phyloP scores from a whole-genome alignment of 2,329 filamentous ascomycete genomes.

The Chaetomiaceae sp. region DNA sequence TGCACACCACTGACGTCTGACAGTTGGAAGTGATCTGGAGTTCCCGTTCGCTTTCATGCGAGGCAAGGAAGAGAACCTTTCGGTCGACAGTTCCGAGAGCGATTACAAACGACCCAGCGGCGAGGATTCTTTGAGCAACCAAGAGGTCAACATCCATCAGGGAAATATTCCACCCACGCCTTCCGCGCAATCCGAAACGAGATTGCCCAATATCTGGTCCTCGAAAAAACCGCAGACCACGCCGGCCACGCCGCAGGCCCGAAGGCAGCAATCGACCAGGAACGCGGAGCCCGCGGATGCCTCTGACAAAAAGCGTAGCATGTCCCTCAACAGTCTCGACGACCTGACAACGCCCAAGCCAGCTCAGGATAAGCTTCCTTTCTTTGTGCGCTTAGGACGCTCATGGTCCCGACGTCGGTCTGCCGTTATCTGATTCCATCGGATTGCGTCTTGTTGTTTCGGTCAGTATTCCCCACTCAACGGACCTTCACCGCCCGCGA shows the following conservation, averaged over 20 bases:
- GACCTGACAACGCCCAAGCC: constrained; percentile 11
- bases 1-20: constrained; percentile 3
- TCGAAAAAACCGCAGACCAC: not conserved
- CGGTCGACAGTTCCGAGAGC: constrained; percentile 4
- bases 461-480: not conserved
- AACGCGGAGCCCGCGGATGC: not conserved
- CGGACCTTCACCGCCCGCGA: too few species aligned
- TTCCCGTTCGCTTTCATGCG: constrained; percentile 28
- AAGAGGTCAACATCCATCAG: not conserved
- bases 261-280: not conserved
- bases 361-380: constrained; percentile 5
- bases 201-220: not conserved
- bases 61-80: not conserved
- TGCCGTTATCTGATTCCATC: not conserved
- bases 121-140: not conserved
- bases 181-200: not conserved
- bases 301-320: constrained; percentile 11
- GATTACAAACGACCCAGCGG: constrained; percentile 3
- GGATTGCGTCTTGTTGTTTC: too few species aligned
- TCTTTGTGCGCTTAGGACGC: constrained; percentile 17
- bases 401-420: constrained; percentile 16
- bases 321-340: constrained; percentile 17
- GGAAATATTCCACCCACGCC: not conserved
- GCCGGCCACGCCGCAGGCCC: not conserved
- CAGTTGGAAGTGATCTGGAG: constrained; percentile 21